Evolutionary conservation across 805 yeast species (phyloP).

Genomic region (Clavispora phyllophila): DNA sequence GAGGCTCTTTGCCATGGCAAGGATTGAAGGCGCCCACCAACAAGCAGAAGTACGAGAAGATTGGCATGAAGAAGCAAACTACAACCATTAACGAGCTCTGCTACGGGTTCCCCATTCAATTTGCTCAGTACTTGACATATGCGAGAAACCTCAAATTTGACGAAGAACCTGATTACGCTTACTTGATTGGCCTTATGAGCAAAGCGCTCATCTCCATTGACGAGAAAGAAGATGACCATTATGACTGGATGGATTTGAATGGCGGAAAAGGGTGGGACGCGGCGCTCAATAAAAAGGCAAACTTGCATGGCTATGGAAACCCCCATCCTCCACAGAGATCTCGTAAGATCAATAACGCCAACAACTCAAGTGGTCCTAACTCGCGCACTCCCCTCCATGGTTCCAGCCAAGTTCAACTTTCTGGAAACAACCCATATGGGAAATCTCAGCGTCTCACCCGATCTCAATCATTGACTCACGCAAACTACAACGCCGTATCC

Average conservation of each 20-base stretch:
- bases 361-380: slow-evolving; percentile 3
- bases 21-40: slow-evolving; percentile 97
- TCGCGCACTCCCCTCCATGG: neutral
- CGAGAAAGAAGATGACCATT: slow-evolving; percentile 77
- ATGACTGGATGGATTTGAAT: slow-evolving; percentile 97
- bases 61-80: slow-evolving; percentile 91
- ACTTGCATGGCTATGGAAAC: slow-evolving; percentile 93
- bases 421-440: neutral
- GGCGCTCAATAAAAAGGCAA: slow-evolving; percentile 82
- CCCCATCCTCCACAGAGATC: slow-evolving; percentile 63
- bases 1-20: slow-evolving; percentile 98
- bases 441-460: slow-evolving; percentile 10
- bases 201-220: slow-evolving; percentile 71
- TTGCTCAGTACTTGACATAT: slow-evolving; percentile 83
- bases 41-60: slow-evolving; percentile 95
- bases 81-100: slow-evolving; percentile 84
- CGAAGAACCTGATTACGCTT: slow-evolving; percentile 91
- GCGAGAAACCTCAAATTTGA: slow-evolving; percentile 90
- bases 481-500: slow-evolving; percentile 12
- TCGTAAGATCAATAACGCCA: slow-evolving; percentile 16
- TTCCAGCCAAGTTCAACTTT: neutral
- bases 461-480: slow-evolving; percentile 13
- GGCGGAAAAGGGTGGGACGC: slow-evolving; percentile 97
- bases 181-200: slow-evolving; percentile 70
- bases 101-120: slow-evolving; percentile 85